Conservation (phyloP, 2,329 filamentous ascomycete species). For the Colletotrichum lindemuthianum region DNA sequence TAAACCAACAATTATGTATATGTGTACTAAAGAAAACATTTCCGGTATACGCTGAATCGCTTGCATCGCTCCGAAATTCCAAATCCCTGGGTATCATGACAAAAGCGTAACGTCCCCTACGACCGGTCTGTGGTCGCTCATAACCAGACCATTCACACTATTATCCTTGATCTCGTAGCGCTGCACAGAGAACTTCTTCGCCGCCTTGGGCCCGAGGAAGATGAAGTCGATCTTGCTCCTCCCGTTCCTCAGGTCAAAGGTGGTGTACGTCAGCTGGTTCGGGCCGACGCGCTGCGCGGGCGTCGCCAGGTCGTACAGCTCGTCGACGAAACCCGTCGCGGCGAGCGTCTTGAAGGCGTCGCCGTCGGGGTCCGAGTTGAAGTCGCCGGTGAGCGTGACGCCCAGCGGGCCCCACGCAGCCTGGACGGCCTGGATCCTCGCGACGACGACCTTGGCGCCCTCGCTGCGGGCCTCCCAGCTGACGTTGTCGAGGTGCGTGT, state of each 20-base stretch:
- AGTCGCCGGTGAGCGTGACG: constrained; percentile 60
- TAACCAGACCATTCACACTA: constrained; percentile 52
- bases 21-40: no score
- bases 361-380: constrained; percentile 57
- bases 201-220: constrained; percentile 54
- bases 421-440: constrained; percentile 43
- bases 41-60: not conserved
- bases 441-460: constrained; percentile 55
- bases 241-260: constrained; percentile 61
- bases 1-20: no score
- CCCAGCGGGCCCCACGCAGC: constrained; percentile 40
- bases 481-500: constrained; percentile 64
- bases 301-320: constrained; percentile 48
- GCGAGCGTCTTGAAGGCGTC: constrained; percentile 42
- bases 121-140: constrained; percentile 75
- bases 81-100: not conserved
- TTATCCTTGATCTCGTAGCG: constrained; percentile 71
- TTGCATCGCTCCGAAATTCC: not conserved
- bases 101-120: constrained; percentile 62
- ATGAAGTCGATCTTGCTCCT: constrained; percentile 71
- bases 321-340: constrained; percentile 43
- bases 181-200: constrained; percentile 52
- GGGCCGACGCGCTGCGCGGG: constrained; percentile 38
- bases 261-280: constrained; percentile 68
- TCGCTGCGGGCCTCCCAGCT: constrained; percentile 54